Base-by-base conservation (phyloP, 2,329 filamentous ascomycete species). In the Fusarium oligoseptatum region DNA sequence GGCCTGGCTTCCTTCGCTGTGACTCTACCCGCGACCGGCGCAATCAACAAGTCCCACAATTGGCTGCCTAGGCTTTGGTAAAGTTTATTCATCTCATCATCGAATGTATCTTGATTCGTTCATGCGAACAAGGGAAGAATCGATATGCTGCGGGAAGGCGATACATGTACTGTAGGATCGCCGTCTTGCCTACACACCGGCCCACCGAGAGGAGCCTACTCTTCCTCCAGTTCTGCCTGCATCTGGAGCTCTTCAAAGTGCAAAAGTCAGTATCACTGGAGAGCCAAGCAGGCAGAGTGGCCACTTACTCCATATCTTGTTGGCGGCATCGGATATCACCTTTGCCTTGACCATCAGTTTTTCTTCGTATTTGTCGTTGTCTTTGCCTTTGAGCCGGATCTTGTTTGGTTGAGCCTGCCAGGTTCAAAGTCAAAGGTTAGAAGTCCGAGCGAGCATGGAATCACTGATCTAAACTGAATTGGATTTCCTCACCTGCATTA, bases 291-390 rank as follows among this genome's bases (percentile, higher is more conserved):
- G 20, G 66, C 34, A 20, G 29, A 56, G 15, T 20, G 27, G 24
- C 17, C 17, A 85, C 88, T 81, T 84, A 91, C 88, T 91, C 92
- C 92, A 94, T 24, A 95, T 83, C 70, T 88, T 87, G 82, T 90
- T 94, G 20, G 93, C 93, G 55, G 92, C 92, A 34, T 90, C 87
- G 32, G 91, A 88, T 70, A 95, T 94, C 37, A 92, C 85, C 68
- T 90, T 89, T 2, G 92, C 92, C 80, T 94, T 95, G 20, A 84
- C 84, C 17, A 91, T 81, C 34, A 95, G 80, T 79, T 94, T 94
- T 64, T 90, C 88, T 57, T 87, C 86, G 73, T 91, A 91, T 67
- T 89, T 91, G 56, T 88, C 84, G 60, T 90, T 89, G 34, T 92
- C 89, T 32, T 80, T 78, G 0, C 85, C 85, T 71, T 89, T 88